Base-by-base conservation (phyloP, 345 rosid species). In the Rhizophora mangle region DNA sequence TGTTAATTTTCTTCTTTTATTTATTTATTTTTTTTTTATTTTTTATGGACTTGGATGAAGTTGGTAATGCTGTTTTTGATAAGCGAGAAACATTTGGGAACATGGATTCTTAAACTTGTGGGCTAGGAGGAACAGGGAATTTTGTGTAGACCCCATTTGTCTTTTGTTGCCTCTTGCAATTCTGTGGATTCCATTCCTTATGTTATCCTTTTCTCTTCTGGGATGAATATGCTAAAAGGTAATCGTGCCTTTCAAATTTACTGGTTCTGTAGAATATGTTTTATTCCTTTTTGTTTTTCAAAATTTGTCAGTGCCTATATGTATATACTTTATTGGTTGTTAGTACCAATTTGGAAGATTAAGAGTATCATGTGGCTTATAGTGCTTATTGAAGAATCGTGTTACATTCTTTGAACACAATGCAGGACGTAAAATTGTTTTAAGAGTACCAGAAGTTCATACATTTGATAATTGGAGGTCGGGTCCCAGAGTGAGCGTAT, bases 171-270 rank as follows among this genome's bases (percentile, higher is more conserved):
- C 76, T 75, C 70, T 30, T 75, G 79, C 70, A 72, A 73, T 84
- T 84, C 57, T 78, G 86, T 83, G 90, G 90, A 84, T 91, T 82
- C 71, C 82, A 73, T 86, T 85, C 71, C 70, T 68, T 72, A 67
- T 73, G 66, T 69, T 81, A 74, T 81, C 71, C 63, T 72, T 79
- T 70, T 71, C 67, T 67, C 63, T 68, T 72, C 27, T 53, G 65
- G 70, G 34, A 59, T 66, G 68, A 32, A 34, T 65, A 39, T 64
- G 34, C 60, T 71, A 8, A 62, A 62, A 57, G 57, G 71, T 72
- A 77, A 43, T 65, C 73, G 4, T 80, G 68, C 59, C 2, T 63
- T 74, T 67, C 79, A 47, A 63, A 53, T 64, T 66, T 73, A 53
- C 64, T 60, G 70, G 71, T 53, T 63, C 76, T 54, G 72, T 68